Evolutionary conservation across 2,329 filamentous ascomycete species (phyloP).

Genomic region (Nothophaeocryptopus gaeumannii): DNA sequence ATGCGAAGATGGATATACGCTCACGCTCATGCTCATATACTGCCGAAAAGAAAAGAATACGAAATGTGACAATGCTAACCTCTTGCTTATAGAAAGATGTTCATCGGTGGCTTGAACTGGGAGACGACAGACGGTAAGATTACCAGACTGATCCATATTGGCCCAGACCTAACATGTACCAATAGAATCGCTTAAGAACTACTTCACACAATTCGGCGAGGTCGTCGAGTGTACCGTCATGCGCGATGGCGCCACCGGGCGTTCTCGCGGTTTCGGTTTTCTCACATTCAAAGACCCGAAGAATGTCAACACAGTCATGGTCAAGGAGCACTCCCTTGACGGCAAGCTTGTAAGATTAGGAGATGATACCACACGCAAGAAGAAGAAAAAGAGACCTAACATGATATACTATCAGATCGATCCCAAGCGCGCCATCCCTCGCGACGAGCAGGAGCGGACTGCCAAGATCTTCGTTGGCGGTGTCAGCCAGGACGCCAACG

Average conservation of each 20-base stretch:
- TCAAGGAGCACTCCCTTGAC: constrained; percentile 97
- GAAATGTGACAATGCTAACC: constrained; percentile 23
- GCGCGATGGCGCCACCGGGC: constrained; percentile 89
- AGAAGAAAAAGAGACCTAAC: constrained; percentile 25
- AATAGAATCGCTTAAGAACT: constrained; percentile 89
- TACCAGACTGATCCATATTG: neutral
- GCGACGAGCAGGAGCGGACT: constrained; percentile 96
- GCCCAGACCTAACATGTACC: constrained; percentile 28
- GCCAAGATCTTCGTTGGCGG: constrained; percentile 98
- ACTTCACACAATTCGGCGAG: constrained; percentile 97
- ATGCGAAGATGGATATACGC: constrained; percentile 1
- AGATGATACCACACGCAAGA: constrained; percentile 19
- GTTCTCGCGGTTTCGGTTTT: constrained; percentile 95
- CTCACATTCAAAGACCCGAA: constrained; percentile 97
- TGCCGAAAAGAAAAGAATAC: neutral
- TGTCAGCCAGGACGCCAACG: constrained; percentile 94
- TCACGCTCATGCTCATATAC: constrained; percentile 23
- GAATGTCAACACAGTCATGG: constrained; percentile 98
- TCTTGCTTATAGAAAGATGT: constrained; percentile 79
- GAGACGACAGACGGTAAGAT: constrained; percentile 94
- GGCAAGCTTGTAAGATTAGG: constrained; percentile 82
- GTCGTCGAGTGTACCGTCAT: constrained; percentile 99
- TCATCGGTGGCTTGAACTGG: constrained; percentile 98
- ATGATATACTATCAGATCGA: constrained; percentile 67
- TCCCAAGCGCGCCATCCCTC: constrained; percentile 92